Evolutionary conservation across 345 rosid species (phyloP), one percentile per base, ranked within the genome.

Genomic region (Euphorbia lathyris): DNA sequence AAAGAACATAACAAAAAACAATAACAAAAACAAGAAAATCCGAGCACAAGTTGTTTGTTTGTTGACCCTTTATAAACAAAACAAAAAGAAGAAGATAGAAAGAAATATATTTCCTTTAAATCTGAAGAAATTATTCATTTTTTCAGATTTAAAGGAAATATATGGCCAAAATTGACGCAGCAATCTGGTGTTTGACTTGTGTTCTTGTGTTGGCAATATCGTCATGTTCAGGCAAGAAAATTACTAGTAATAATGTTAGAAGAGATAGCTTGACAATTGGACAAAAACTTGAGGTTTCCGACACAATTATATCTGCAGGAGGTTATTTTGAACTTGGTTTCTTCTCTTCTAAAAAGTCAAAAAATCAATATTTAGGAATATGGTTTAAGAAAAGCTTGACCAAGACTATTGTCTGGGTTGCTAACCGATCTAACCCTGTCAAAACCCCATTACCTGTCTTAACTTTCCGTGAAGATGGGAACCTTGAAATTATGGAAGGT

Each of bases 281-380:
- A 47, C 66, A 70, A 61, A 43, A 1, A 26, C 51, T 60, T 16
- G 48, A 20, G 36, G 59, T 4, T 23, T 36, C 58, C 1, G 34
- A 70, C 22, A 70, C 67, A 10, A 27, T 70, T 19, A 55, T 34
- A 50, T 60, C 75, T 25, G 13, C 68, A 10, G 75, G 69, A 40
- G 66, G 65, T 11, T 34, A 30, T 42, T 72, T 64, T 55, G 69
- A 64, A 50, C 25, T 72, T 0, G 69, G 69, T 13, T 64, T 72
- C 20, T 72, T 64, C 19, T 9, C 7, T 1, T 45, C 32, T 9
- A 42, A 48, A 27, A 47, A 56, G 10, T 55, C 56, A 9, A 63
- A 3, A 8, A 42, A 42, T 13, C 43, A 22, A 13, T 72, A 64
- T 56, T 43, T 72, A 22, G 75, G 75, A n/a, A 56, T 72, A 72